Percentiles rank a stretch among this genome's conserved stretches.
These are phyloP conservation scores for Schizochytrium sp. DNA, from an alignment of 108 stramenopile species.

Conservation along the genomic window DNA sequence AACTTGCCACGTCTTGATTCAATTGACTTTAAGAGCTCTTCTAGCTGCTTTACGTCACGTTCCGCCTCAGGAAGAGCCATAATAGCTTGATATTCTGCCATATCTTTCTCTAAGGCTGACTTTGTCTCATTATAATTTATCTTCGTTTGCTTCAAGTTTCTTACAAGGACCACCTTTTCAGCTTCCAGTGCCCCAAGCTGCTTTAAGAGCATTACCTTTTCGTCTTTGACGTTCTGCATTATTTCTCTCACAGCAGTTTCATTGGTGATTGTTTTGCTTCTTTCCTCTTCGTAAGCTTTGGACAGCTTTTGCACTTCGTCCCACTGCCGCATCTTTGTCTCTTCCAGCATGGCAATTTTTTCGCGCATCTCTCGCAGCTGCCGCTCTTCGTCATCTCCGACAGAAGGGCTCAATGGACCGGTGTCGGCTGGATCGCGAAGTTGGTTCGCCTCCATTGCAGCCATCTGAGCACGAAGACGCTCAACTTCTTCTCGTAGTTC, in stretches of 20 bases:
- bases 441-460: constrained; percentile 40
- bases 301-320: constrained; percentile 73
- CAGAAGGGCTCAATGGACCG: constrained; percentile 54
- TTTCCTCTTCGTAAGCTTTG: constrained; percentile 72
- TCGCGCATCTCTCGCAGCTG: constrained; percentile 61
- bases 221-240: constrained; percentile 70
- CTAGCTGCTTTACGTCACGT: constrained; percentile 49
- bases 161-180: constrained; percentile 66
- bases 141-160: constrained; percentile 67
- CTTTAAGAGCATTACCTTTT: constrained; percentile 76
- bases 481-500: constrained; percentile 77
- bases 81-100: constrained; percentile 68
- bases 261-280: constrained; percentile 73
- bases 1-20: constrained; percentile 9
- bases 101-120: constrained; percentile 65
- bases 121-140: constrained; percentile 69
- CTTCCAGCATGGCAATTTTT: constrained; percentile 66
- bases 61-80: constrained; percentile 59
- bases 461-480: constrained; percentile 70
- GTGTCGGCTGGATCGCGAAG: constrained; percentile 54
- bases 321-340: constrained; percentile 71
- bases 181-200: constrained; percentile 69
- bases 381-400: neutral
- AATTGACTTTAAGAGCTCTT: constrained; percentile 49
- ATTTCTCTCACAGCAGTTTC: constrained; percentile 62